These are phyloP conservation scores for Rhodotorula babjevae DNA, from an alignment of 768 basidiomycete genomes.

Conservation along the genomic window DNA sequence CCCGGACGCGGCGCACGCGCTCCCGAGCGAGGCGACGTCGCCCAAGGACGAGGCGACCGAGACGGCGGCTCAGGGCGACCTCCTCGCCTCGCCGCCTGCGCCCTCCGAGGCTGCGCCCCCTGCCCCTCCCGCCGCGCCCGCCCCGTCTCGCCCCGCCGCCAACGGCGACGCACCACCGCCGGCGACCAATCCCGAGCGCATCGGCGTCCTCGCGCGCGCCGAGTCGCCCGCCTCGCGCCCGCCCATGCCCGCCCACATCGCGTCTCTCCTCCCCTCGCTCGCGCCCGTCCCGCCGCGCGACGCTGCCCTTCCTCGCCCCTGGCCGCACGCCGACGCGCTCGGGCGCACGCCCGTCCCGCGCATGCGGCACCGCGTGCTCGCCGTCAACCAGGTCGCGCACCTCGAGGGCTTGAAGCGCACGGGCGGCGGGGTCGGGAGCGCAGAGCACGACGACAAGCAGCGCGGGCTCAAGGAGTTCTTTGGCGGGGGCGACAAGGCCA, in stretches of 20 bases:
- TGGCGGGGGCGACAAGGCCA: conserved; percentile 40
- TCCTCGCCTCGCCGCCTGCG: conserved; percentile 9
- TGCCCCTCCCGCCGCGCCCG: neutral
- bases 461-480: conserved; percentile 49
- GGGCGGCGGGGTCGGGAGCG: conserved; percentile 49
- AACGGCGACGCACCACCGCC: too few species aligned
- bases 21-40: neutral
- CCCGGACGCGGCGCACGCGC: neutral
- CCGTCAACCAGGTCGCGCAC: conserved; percentile 47
- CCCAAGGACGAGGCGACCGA: neutral
- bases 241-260: neutral
- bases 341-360: conserved; percentile 34
- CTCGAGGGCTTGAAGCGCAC: conserved; percentile 48
- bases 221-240: neutral
- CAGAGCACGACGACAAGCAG: conserved; percentile 48
- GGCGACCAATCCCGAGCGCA: neutral
- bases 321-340: conserved; percentile 12
- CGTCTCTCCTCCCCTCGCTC: conserved; percentile 15
- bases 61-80: neutral
- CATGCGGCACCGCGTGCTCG: conserved; percentile 36
- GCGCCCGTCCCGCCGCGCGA: conserved; percentile 25
- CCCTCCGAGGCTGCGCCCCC: conserved; percentile 23
- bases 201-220: too few species aligned
- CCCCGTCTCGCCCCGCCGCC: neutral
- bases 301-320: conserved; percentile 9